Base-by-base conservation (phyloP, 768 basidiomycete species). In the Pleurotus cornucopiae region DNA sequence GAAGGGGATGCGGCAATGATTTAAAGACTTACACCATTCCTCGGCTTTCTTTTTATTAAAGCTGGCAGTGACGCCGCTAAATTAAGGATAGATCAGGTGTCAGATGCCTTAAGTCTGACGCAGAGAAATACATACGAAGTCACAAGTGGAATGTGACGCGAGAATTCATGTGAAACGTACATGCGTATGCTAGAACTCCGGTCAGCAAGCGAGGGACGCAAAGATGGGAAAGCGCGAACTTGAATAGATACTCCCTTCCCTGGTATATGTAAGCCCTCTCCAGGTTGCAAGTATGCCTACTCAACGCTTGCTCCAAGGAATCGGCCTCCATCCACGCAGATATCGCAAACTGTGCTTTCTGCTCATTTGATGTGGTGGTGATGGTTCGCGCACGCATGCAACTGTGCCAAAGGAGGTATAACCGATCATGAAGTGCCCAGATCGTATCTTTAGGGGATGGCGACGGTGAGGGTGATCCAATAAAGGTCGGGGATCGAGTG, bases 241-340 rank as follows among this genome's bases (percentile, higher is more conserved):
- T 89, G 75, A 89, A 90, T 23, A 91, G 73, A 61, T 81, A 86
- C 61, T 90, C 89, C 46, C 87, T 75, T 40, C 84, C 88, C 49
- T 84, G 81, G 63, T 80, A 90, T 21, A 91, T 72, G 62, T 80
- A 88, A 6, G 85, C 76, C 59, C 82, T 73, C 67, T 90, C 89
- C 43, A 88, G 74, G 12, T 71, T 72, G 65, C 89, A 91, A 0
- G 79, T 82, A 63, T 91, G 89, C 18, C 68, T 69, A 61, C 86
- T 76, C 56, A 90, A 67, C 23, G 82, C 80, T 30, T 72, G 69
- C 64, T 91, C 89, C 25, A 91, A 79, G 6, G 69, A 74, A 64
- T 87, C 85, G 25, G 83, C 81, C 68, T 89, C 86, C 13, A 83
- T 66, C 88, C 88, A 90, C 5, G 88, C 83, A 55, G 78, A 75